Evolutionary conservation across 2,329 filamentous ascomycete genomes (phyloP).

Genomic region (Aureobasidium sp.): DNA sequence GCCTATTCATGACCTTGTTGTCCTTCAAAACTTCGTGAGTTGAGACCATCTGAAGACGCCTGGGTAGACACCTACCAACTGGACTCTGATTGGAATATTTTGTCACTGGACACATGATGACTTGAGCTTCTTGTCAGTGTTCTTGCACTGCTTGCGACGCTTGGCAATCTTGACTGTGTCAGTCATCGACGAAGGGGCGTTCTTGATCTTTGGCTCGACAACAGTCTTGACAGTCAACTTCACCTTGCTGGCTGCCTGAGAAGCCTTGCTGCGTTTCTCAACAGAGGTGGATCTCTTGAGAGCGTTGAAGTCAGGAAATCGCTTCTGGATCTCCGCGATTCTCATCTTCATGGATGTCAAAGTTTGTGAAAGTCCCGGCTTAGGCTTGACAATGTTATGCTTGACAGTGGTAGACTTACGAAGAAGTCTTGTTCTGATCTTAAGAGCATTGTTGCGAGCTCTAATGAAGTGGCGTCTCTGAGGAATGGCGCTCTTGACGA

Average conservation of each 20-base stretch:
- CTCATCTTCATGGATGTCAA: background rate
- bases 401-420: background rate
- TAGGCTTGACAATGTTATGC: background rate
- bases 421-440: slow-evolving; percentile 7
- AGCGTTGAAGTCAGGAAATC: background rate
- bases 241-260: background rate
- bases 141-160: background rate
- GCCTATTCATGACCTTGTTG: background rate
- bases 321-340: background rate
- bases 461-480: slow-evolving; percentile 3
- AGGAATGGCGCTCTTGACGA: slow-evolving; percentile 10
- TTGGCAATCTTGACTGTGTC: background rate
- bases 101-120: background rate
- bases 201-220: background rate
- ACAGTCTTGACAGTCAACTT: background rate
- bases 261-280: slow-evolving; percentile 1
- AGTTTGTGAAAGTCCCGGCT: background rate
- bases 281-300: background rate
- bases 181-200: background rate
- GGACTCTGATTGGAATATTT: background rate
- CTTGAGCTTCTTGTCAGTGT: slow-evolving; percentile 1
- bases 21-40: background rate
- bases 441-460: slow-evolving; percentile 13
- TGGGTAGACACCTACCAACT: background rate
- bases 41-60: slow-evolving; percentile 1